Evolutionary conservation across 306 rosid genomes (phyloP).

Genomic region (Vigna radiata): DNA sequence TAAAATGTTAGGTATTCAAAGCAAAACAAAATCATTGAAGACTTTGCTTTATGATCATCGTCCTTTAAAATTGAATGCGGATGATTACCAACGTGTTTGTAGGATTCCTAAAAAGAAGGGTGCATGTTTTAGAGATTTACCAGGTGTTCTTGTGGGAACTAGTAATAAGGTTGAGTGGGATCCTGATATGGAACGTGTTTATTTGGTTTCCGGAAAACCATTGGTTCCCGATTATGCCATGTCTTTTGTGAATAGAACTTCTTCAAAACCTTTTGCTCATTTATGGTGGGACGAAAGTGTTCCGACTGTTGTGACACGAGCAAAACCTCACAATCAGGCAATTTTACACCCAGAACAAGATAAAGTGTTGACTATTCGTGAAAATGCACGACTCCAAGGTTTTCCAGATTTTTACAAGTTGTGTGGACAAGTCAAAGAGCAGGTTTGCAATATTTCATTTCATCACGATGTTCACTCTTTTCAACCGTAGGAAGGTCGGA

Average conservation of each 20-base stretch:
- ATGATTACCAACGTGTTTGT: conserved; percentile 75
- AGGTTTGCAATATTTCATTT: too few species aligned
- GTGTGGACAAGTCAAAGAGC: conserved; percentile 69
- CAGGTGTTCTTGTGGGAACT: conserved; percentile 70
- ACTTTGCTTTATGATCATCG: conserved; percentile 65
- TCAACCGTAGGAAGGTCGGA: too few species aligned
- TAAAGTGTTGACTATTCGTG: conserved; percentile 72
- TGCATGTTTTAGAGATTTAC: conserved; percentile 79
- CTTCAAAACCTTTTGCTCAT: conserved; percentile 85
- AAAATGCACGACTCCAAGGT: conserved; percentile 96
- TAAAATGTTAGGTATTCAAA: conserved; percentile 46
- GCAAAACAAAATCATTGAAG: neutral
- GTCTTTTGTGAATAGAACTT: conserved; percentile 65
- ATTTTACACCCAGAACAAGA: conserved; percentile 86
- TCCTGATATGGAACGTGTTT: conserved; percentile 58
- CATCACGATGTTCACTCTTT: too few species aligned
- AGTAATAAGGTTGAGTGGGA: conserved; percentile 75
- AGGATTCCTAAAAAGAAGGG: conserved; percentile 78
- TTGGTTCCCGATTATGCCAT: conserved; percentile 90
- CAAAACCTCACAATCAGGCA: conserved; percentile 80
- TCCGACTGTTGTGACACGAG: conserved; percentile 79
- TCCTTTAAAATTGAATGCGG: conserved; percentile 58
- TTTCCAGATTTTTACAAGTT: conserved; percentile 82
- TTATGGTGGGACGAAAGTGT: conserved; percentile 98
- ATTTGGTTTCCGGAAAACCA: conserved; percentile 77